Evolutionary conservation across 2,329 filamentous ascomycete species (phyloP).

Genomic region (Sarocladium brachiariae): DNA sequence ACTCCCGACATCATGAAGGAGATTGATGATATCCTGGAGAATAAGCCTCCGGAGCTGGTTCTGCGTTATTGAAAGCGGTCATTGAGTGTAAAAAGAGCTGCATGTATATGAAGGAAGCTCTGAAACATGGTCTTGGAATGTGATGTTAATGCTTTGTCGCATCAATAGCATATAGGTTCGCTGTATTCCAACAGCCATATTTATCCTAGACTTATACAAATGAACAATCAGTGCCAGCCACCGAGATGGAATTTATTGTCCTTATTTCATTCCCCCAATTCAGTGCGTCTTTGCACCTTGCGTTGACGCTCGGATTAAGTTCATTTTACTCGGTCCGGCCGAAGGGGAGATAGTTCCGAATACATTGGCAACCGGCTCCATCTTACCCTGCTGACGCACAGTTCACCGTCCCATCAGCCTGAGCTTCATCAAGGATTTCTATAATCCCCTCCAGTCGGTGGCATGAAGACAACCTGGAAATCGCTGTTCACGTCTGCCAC

Average conservation of each 20-base stretch:
- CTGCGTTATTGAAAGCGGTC: conserved; percentile 23
- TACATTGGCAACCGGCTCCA: background rate
- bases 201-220: background rate
- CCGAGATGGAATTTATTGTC: background rate
- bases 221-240: background rate
- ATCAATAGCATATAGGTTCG: too few relatives aligned
- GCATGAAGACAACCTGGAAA: background rate
- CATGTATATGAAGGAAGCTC: background rate
- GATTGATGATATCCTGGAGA: conserved; percentile 52
- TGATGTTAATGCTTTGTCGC: too few relatives aligned
- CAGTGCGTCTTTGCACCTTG: background rate
- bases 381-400: background rate
- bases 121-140: background rate
- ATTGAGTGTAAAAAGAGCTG: background rate
- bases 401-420: too few relatives aligned
- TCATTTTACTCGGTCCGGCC: background rate
- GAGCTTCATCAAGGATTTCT: too few relatives aligned
- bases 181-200: too few relatives aligned
- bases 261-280: background rate
- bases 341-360: background rate
- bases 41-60: conserved; percentile 44
- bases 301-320: background rate
- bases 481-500: background rate
- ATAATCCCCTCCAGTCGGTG: background rate
- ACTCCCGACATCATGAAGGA: conserved; percentile 52